Conservation (phyloP, 2,329 filamentous ascomycete genomes). For the Fusarium aywerte region DNA sequence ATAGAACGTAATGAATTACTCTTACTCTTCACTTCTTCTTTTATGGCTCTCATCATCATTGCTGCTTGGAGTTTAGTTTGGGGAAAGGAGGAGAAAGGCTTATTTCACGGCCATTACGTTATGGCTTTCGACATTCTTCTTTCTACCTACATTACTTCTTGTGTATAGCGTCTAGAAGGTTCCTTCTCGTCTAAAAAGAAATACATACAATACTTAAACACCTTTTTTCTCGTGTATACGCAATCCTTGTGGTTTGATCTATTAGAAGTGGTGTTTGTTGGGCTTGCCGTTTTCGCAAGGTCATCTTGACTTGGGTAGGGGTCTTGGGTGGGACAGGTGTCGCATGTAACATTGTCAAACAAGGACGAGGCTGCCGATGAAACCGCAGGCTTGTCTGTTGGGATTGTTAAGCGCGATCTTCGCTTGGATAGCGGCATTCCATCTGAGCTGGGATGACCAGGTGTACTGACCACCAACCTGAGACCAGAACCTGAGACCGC, state of each 20-base stretch:
- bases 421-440: neutral
- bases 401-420: neutral
- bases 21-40: slow-evolving; percentile 12
- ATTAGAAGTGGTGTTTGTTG: no score
- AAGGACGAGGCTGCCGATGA: neutral
- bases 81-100: neutral
- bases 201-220: slow-evolving; percentile 1
- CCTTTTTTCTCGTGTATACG: no score
- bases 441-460: no score
- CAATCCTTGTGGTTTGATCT: no score
- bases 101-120: slow-evolving; percentile 13
- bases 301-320: slow-evolving; percentile 7
- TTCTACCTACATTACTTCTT: neutral
- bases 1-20: slow-evolving; percentile 18
- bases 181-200: slow-evolving; percentile 2
- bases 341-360: neutral
- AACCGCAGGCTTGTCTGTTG: neutral
- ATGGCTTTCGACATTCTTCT: slow-evolving; percentile 13
- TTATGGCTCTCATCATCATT: neutral
- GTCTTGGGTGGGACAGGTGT: neutral
- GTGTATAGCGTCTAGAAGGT: slow-evolving; percentile 24
- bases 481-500: neutral
- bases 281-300: neutral
- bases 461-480: neutral
- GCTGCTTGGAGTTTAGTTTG: slow-evolving; percentile 13